These are phyloP conservation scores for Chlamydomonas applanata DNA, from an alignment of 139 green algal genomes.

Conservation along the genomic window DNA sequence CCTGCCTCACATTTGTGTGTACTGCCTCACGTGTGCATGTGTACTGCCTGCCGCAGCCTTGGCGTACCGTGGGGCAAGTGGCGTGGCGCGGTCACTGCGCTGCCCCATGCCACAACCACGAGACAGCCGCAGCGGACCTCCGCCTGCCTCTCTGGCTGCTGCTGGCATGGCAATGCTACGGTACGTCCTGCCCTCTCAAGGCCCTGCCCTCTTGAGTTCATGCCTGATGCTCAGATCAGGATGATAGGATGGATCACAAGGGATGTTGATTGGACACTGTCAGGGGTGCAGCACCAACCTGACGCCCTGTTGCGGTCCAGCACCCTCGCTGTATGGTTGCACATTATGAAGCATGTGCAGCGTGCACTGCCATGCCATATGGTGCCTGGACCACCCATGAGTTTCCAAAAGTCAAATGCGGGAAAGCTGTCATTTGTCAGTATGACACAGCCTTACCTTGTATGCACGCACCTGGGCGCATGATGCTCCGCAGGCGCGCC, in stretches of 20 bases:
- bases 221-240: not conserved
- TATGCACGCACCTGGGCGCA: too few relatives aligned
- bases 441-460: not conserved
- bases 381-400: not conserved
- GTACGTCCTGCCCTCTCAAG: not conserved
- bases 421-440: not conserved
- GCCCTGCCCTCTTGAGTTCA: not conserved
- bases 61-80: conserved; percentile 30
- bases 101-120: conserved; percentile 1
- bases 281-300: too few relatives aligned
- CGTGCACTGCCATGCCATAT: not conserved
- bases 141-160: not conserved
- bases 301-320: too few relatives aligned
- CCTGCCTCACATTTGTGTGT: too few relatives aligned
- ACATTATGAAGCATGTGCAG: not conserved
- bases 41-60: conserved; percentile 22
- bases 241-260: not conserved
- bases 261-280: not conserved
- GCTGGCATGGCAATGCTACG: not conserved
- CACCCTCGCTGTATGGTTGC: too few relatives aligned
- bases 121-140: not conserved
- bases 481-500: conserved; percentile 9
- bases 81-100: not conserved
- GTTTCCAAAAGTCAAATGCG: not conserved
- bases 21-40: too few relatives aligned